Evolutionary conservation across 2,329 filamentous ascomycete genomes (phyloP), one percentile per base, ranked within the genome.

Genomic region (Hirsutella rhossiliensis): DNA sequence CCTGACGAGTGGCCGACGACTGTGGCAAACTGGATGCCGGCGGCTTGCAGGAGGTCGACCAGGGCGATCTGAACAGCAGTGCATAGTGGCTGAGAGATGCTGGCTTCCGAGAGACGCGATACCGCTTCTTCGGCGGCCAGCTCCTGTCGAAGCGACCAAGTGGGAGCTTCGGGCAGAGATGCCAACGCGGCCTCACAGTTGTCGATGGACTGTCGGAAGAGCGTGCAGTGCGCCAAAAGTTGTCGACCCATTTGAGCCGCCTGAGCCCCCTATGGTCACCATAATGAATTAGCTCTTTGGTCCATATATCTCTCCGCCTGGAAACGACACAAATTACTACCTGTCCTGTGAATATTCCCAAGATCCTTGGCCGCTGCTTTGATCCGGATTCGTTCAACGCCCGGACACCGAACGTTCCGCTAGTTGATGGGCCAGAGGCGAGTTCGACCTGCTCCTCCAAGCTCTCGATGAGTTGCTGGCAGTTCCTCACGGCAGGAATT

Each of bases 1-100:
- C 66, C 66, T 5, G 54, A 59, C 0, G 62, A 66, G 46, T 69
- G 66, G 4, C 65, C 66, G 6, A 65, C 57, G 3, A 62, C 59
- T 3, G 54, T 56, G 15, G 48, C 36, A 0, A 61, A 59, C 3
- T 32, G 37, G 18, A 68, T 48, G 7, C 60, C 56, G 41, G 54
- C 55, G 5, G 46, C 46, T 2, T 40, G 39, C 4, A 71, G 55
- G 0, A 67, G 52, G 6, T 67, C 58, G 0, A 67, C 58, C 1
- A 72, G 50, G 1, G 53, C 65, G 11, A 73, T 50, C 48, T 72
- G 69, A 13, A 62, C 44, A 2, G 54, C 54, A 5, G 61, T 63
- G 43, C 58, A 64, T 3, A 61, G 30, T 1, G 65, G 54, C 45
- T 67, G 62, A 0, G 48, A 47, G 18, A 52, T 40, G 23, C 43